A percentile compares a stretch with the other conserved stretches of the same genome.
phyloP scores from a whole-genome alignment of 257 asterid species.

The Ajuga chamaepitys region DNA sequence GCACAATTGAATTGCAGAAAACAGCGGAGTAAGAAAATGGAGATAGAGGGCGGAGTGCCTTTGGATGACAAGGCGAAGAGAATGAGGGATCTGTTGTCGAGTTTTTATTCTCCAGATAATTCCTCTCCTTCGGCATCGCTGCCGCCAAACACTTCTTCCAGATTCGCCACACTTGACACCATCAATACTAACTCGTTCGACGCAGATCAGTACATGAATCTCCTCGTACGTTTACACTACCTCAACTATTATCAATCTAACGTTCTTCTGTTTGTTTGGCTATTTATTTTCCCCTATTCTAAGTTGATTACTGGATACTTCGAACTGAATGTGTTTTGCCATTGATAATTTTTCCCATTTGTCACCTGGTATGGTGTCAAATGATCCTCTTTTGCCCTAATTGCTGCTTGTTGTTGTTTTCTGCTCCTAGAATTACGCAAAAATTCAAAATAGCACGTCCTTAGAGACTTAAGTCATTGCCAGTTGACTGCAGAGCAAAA shows the following conservation, averaged over 20 bases:
- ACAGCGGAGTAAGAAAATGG: constrained; percentile 33
- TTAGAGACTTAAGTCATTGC: constrained; percentile 1
- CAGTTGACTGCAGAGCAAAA: not conserved
- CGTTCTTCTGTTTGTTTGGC: not conserved
- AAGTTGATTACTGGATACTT: not conserved
- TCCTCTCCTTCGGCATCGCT: constrained; percentile 35
- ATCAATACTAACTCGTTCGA: constrained; percentile 83
- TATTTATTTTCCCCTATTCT: not conserved
- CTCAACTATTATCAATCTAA: not conserved
- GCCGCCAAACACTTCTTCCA: constrained; percentile 43
- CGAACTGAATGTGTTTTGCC: not conserved
- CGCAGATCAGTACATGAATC: constrained; percentile 96
- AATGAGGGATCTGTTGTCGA: constrained; percentile 93
- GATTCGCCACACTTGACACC: constrained; percentile 95
- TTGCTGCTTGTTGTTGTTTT: not conserved
- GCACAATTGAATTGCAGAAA: not conserved
- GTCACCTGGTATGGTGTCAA: not conserved
- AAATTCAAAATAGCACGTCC: not conserved
- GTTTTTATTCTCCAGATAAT: constrained; percentile 84
- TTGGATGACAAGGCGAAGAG: constrained; percentile 94
- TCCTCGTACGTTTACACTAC: constrained; percentile 47
- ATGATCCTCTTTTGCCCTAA: not conserved
- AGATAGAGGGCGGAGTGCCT: constrained; percentile 43
- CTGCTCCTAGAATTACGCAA: not conserved
- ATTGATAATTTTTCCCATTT: not conserved